phyloP scores from a whole-genome alignment of 495 filamentous ascomycete species.

The Halenospora varia region DNA sequence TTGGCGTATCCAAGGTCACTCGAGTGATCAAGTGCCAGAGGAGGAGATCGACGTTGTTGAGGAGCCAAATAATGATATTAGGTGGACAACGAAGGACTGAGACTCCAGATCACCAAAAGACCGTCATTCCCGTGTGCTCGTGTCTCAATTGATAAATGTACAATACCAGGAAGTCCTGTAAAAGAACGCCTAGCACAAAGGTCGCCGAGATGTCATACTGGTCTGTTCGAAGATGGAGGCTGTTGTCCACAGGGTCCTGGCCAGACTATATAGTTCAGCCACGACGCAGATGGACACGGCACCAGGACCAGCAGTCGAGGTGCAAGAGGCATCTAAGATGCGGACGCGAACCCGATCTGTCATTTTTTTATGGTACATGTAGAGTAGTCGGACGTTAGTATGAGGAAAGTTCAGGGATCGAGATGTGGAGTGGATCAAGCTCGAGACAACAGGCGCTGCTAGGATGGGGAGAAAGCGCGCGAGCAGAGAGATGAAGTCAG shows the following conservation, averaged over 20 bases:
- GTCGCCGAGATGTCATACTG: constrained; percentile 24
- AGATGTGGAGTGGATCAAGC: constrained; percentile 15
- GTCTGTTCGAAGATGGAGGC: background rate
- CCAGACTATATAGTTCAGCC: constrained; percentile 25
- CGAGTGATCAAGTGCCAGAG: no score
- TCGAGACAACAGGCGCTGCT: constrained; percentile 16
- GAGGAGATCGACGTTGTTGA: no score
- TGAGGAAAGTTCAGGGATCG: constrained; percentile 16
- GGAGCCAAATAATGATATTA: background rate
- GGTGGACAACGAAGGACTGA: constrained; percentile 19
- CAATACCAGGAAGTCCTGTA: constrained; percentile 6
- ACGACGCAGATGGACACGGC: background rate
- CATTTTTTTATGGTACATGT: constrained; percentile 9
- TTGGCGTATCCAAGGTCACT: no score
- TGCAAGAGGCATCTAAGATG: constrained; percentile 9
- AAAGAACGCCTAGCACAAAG: constrained; percentile 14
- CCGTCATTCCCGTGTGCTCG: constrained; percentile 5
- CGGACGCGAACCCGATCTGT: constrained; percentile 26
- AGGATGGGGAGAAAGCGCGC: no score
- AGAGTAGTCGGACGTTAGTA: background rate
- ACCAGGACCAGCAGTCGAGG: constrained; percentile 5
- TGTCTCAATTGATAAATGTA: constrained; percentile 20
- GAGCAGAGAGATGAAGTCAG: no score
- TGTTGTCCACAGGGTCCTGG: constrained; percentile 12
- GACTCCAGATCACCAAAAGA: constrained; percentile 19